These are phyloP conservation scores for Pichia sp. DNA, from an alignment of 1,139 yeast genomes.

Conservation along the genomic window DNA sequence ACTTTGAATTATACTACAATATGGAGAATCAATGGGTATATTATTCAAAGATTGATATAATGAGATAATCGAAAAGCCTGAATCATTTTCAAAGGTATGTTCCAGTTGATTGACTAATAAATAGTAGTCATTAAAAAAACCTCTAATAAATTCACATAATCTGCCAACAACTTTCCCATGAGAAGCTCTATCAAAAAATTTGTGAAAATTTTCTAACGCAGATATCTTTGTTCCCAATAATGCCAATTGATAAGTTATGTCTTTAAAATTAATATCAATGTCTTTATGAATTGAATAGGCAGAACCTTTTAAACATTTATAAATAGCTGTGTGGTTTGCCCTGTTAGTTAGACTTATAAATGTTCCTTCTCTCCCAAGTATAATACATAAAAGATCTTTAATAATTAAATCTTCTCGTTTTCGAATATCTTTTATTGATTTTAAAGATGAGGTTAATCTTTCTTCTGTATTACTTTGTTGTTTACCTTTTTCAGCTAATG, in stretches of 20 bases:
- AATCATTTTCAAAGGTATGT: background rate
- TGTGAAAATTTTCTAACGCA: conserved; percentile 49
- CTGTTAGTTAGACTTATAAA: conserved; percentile 64
- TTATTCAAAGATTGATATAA: conserved; percentile 37
- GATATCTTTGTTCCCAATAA: conserved; percentile 58
- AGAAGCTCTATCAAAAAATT: conserved; percentile 44
- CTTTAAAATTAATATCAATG: conserved; percentile 69
- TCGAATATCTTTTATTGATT: conserved; percentile 11
- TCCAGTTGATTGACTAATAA: background rate
- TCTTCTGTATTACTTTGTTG: background rate
- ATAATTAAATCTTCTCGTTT: conserved; percentile 67
- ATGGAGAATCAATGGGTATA: background rate
- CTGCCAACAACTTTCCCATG: conserved; percentile 75
- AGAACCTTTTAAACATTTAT: conserved; percentile 53
- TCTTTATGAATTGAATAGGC: conserved; percentile 67
- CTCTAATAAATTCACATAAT: conserved; percentile 54
- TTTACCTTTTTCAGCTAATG: background rate
- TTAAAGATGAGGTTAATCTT: background rate
- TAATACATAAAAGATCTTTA: conserved; percentile 60
- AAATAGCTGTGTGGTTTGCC: conserved; percentile 41
- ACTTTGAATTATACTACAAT: conserved; percentile 31
- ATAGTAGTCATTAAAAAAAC: conserved; percentile 36
- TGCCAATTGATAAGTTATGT: conserved; percentile 58
- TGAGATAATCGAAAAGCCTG: conserved; percentile 40
- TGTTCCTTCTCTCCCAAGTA: conserved; percentile 75